Conservation (phyloP, 2,329 filamentous ascomycete genomes). For the Monilinia aucupariae region DNA sequence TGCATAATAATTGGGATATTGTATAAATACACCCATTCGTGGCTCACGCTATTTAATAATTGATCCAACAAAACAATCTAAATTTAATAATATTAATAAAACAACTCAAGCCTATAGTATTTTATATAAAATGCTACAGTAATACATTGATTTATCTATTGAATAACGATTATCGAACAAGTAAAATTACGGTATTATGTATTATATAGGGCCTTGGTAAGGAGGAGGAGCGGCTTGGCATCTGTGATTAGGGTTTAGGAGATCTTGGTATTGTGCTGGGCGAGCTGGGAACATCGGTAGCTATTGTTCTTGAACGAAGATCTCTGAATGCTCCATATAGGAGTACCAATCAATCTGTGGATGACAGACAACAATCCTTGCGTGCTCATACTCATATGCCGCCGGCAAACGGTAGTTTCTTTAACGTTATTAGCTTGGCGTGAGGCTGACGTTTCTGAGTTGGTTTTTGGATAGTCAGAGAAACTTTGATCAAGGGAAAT, state of each 20-base stretch:
- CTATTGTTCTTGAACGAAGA: not conserved
- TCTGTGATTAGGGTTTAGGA: constrained; percentile 6
- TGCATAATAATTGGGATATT: no score
- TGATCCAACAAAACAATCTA: no score
- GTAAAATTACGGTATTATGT: no score
- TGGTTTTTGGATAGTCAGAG: not conserved
- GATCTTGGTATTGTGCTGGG: constrained; percentile 11
- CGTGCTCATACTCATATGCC: not conserved
- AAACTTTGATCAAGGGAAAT: not conserved
- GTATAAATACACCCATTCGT: no score
- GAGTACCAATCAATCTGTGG: not conserved
- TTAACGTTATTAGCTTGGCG: constrained; percentile 5
- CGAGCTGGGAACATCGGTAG: not conserved
- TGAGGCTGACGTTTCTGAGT: not conserved
- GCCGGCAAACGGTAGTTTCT: constrained; percentile 6
- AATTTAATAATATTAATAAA: no score
- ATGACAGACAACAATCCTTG: not conserved
- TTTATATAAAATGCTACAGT: no score
- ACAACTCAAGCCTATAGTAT: no score
- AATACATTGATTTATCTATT: no score
- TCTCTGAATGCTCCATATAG: not conserved
- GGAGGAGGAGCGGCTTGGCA: constrained; percentile 5
- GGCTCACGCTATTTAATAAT: no score
- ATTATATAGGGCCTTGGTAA: no score
- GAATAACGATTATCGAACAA: no score